Evolutionary conservation across 2,329 filamentous ascomycete genomes (phyloP).

Genomic region (Graphiopsis chlorocephala): DNA sequence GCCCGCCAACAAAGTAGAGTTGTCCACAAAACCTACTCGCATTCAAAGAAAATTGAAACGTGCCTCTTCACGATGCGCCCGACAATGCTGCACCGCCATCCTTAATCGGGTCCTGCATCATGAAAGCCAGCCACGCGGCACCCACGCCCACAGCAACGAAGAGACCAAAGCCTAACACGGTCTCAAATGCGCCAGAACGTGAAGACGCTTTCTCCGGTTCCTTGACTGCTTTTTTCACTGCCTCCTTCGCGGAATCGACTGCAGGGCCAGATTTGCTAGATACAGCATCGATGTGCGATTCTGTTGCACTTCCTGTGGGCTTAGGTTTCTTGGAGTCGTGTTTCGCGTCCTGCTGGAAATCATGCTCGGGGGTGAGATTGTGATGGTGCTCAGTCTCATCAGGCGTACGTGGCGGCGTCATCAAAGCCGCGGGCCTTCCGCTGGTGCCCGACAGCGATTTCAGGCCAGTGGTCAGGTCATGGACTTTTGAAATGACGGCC

Average conservation of each 20-base stretch:
- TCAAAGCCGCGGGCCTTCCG: slow-evolving; percentile 25
- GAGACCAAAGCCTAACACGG: slow-evolving; percentile 1
- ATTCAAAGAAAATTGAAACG: neutral
- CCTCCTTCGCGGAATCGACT: neutral
- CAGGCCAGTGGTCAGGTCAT: neutral
- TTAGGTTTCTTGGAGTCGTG: slow-evolving; percentile 1
- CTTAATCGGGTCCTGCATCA: slow-evolving; percentile 15
- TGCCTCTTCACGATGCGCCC: neutral
- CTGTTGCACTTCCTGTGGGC: neutral
- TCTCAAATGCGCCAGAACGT: neutral
- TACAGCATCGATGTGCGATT: neutral
- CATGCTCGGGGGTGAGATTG: slow-evolving; percentile 12
- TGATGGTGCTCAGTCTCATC: slow-evolving; percentile 23
- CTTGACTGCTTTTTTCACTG: neutral
- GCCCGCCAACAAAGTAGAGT: neutral
- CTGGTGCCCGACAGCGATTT: neutral
- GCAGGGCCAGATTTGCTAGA: neutral
- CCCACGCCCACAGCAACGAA: slow-evolving; percentile 6
- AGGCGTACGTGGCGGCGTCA: slow-evolving; percentile 36
- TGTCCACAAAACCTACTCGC: neutral
- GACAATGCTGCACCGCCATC: slow-evolving; percentile 14
- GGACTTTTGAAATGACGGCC: neutral
- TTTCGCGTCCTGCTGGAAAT: slow-evolving; percentile 14
- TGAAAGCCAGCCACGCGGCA: slow-evolving; percentile 15
- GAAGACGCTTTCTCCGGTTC: no score